phyloP scores from a whole-genome alignment of 169 alveolate species.

The Cystoisospora suis region DNA sequence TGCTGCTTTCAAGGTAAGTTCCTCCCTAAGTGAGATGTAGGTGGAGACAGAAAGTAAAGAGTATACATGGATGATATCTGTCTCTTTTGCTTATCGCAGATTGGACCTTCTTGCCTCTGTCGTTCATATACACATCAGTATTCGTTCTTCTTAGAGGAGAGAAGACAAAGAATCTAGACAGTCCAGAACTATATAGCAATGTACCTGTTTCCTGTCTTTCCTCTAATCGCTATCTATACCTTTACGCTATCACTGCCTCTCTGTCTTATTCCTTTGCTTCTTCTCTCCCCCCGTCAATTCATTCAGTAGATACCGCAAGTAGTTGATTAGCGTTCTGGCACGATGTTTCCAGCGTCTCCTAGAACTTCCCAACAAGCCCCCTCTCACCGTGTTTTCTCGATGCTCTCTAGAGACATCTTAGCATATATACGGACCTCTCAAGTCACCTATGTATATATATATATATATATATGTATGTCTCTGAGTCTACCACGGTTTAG shows the following conservation, averaged over 20 bases:
- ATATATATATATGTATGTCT: not conserved
- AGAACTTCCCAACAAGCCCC: too few species aligned
- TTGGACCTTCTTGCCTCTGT: not conserved
- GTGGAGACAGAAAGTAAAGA: not conserved
- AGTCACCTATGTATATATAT: not conserved
- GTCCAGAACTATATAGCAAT: not conserved
- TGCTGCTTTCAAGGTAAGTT: conserved; percentile 38
- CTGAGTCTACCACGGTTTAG: not conserved
- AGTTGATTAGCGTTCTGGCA: too few species aligned
- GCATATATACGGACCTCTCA: not conserved
- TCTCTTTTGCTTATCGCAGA: not conserved
- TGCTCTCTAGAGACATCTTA: not conserved
- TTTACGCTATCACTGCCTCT: too few species aligned
- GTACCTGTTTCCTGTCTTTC: not conserved
- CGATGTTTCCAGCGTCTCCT: too few species aligned
- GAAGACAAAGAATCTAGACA: not conserved
- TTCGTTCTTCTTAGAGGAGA: not conserved
- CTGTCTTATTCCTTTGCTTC: too few species aligned
- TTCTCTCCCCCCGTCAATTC: too few species aligned
- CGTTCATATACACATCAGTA: not conserved
- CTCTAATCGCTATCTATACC: not conserved
- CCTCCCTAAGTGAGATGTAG: not conserved
- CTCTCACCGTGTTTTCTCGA: too few species aligned
- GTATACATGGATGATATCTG: not conserved
- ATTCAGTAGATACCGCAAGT: too few species aligned